Percentiles rank a stretch among this genome's conserved stretches.
Conservation (phyloP, 352 stramenopile genomes). For the Pythium folliculosum region DNA sequence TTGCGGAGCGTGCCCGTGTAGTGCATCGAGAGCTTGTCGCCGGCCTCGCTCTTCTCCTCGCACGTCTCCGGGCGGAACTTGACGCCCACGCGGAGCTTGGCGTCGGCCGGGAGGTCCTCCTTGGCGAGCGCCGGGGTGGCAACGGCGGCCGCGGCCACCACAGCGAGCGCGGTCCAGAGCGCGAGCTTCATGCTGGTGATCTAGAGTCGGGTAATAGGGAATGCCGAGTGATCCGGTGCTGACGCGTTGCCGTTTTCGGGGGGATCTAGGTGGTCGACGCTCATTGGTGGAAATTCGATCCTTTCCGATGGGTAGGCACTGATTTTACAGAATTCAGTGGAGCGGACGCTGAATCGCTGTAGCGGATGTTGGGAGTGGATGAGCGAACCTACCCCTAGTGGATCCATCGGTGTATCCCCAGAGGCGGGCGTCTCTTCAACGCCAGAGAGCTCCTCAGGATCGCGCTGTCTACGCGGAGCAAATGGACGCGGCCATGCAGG, state of each 20-base stretch:
- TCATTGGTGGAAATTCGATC: slow-evolving; percentile 45
- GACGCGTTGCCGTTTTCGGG: slow-evolving; percentile 22
- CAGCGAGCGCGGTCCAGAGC: slow-evolving; percentile 42
- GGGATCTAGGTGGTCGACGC: slow-evolving; percentile 33
- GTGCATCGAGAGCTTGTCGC: slow-evolving; percentile 93
- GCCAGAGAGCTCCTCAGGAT: too few species aligned
- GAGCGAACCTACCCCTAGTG: slow-evolving; percentile 13
- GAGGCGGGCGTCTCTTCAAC: slow-evolving; percentile 12
- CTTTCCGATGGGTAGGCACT: neutral
- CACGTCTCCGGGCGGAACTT: slow-evolving; percentile 77
- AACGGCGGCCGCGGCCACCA: slow-evolving; percentile 32
- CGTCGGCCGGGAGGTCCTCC: slow-evolving; percentile 67
- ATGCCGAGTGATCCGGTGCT: too few species aligned
- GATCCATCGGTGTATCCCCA: slow-evolving; percentile 1
- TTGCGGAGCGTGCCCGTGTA: slow-evolving; percentile 96
- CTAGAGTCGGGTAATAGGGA: too few species aligned
- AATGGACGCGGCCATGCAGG: slow-evolving; percentile 1
- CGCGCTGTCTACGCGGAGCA: too few species aligned
- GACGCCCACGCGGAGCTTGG: slow-evolving; percentile 74
- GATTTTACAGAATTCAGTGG: slow-evolving; percentile 20
- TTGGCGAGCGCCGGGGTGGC: slow-evolving; percentile 48
- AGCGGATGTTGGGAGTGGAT: neutral
- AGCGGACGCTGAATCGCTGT: slow-evolving; percentile 12
- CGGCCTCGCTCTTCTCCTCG: slow-evolving; percentile 68
- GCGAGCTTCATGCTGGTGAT: slow-evolving; percentile 54